Base-by-base conservation (phyloP, 2,329 filamentous ascomycete species). In the Fusarium mundagurra region DNA sequence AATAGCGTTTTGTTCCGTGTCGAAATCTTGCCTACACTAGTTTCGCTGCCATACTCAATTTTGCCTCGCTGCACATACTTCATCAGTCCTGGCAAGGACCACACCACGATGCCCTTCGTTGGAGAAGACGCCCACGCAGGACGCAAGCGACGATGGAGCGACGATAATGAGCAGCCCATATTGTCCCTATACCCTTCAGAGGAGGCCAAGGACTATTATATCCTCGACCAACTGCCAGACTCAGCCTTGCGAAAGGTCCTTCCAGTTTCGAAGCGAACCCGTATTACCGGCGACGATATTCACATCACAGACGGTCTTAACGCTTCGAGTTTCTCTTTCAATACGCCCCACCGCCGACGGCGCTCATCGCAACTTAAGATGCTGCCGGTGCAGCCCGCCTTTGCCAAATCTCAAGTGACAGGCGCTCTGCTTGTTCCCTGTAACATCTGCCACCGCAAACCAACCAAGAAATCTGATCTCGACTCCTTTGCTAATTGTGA, bases 361-460 rank as follows among this genome's bases (percentile, higher is more conserved):
- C 61, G 75, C 44, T 78, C 74, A n/a, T 78, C 79, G 13, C 80
- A 76, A 61, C 69, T 78, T 24, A 79, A 64, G 64, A 50, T 58
- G 31, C 61, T 75, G 12, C 79, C 76, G 33, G 68, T 69, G 33
- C 77, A 77, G 53, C 60, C 77, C 16, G 43, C 50, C 24, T 67
- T 58, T 16, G 67, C 61, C 17, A 75, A 48, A 22, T 54, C 65
- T 18, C 59, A 63, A 44, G 41, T 71, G 29, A 76, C 66, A 45
- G 62, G 70, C 34, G 67, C 79, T 7, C 73, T 82, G 9, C 83
- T 90, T 33, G 83, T 82, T 44, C 87, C 91, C 1, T 94, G 92
- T 80, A 90, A 93, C 82, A 89, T 93, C 72, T 94, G 92, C 84
- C 88, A 88, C 76, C 88, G 90, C 47, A 88, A 88, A 61, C 92